phyloP scores from a whole-genome alignment of 352 stramenopile species.

The Pythium rishiriense region DNA sequence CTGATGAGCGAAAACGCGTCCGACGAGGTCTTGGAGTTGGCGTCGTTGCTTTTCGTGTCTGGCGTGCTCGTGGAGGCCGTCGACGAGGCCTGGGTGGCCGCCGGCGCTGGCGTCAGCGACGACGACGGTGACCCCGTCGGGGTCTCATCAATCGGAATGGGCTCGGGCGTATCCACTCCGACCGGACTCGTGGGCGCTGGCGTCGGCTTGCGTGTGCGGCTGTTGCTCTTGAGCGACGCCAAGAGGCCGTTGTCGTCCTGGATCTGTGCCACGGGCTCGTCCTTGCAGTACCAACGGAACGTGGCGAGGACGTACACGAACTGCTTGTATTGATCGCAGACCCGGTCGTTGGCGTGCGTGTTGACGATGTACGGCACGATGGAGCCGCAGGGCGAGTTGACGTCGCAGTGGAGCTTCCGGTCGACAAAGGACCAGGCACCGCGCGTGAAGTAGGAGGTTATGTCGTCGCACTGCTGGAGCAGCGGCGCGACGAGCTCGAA shows the following conservation, averaged over 20 bases:
- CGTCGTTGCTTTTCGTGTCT: neutral
- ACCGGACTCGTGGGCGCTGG: neutral
- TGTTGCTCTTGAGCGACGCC: neutral
- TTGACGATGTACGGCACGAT: slow-evolving; percentile 9
- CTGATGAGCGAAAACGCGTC: neutral
- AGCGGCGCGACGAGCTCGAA: slow-evolving; percentile 9
- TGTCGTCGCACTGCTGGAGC: slow-evolving; percentile 6
- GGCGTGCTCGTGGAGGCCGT: neutral
- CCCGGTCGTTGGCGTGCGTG: neutral
- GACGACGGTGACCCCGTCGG: no score
- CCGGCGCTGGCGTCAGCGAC: neutral
- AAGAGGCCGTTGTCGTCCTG: slow-evolving; percentile 11
- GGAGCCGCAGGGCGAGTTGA: slow-evolving; percentile 2
- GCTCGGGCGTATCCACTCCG: neutral
- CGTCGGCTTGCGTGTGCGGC: neutral
- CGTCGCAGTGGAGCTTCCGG: neutral
- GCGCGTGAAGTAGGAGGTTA: slow-evolving; percentile 6
- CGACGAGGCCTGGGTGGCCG: neutral
- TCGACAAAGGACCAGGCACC: neutral
- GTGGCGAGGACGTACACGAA: slow-evolving; percentile 5
- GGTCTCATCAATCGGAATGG: neutral
- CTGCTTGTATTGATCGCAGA: neutral
- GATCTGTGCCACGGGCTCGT: neutral
- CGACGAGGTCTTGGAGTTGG: slow-evolving; percentile 1
- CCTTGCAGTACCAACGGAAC: neutral